Evolutionary conservation across 192 early-diverging fungal species (phyloP), one percentile per base, ranked within the genome.

Genomic region (Podila epigama): DNA sequence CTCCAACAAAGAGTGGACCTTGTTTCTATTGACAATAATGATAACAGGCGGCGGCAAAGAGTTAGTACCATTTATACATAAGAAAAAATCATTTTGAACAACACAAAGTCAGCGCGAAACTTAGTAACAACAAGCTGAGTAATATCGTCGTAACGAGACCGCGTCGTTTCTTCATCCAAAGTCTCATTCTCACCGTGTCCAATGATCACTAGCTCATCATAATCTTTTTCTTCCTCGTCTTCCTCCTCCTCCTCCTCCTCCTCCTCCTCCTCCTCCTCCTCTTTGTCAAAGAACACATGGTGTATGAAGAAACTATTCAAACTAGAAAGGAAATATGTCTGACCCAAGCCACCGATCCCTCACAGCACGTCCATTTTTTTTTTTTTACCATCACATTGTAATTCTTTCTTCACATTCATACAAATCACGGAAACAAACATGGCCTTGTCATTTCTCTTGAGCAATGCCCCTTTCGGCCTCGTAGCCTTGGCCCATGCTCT

Each of bases 391-490:
- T n/a, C 25, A 8, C 29, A 29, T 29, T 20, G 4, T 29, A 8
- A 1, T 28, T 54, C 29, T n/a, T 15, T 51, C 13, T n/a, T 25
- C 22, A 51, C 48, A n/a, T 51, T 25, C 36, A 25, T 27, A 5
- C n/a, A 25, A 40, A 37, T 7, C 40, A 34, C 51, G 34, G 12
- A 58, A 4, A 29, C 52, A 54, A 44, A 20, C 56, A 77, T 77
- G 73, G 73, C 66, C 12, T 48, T 77, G 73, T 77, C 73, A 15
- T 77, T 68, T 44, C 73, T 66, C 36, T 35, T 77, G 60, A 77
- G 68, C 73, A 77, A 62, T 56, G 73, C 73, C 56, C 66, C 73
- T 22, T 77, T 63, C 37, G 73, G 73, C 56, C 64, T 77, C 36
- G 34, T 68, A 9, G 73, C 73, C 16, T 40, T 77, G 39, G 66